Conservation (phyloP, 495 filamentous ascomycete genomes). For the Polyplosphaeria fusca region DNA sequence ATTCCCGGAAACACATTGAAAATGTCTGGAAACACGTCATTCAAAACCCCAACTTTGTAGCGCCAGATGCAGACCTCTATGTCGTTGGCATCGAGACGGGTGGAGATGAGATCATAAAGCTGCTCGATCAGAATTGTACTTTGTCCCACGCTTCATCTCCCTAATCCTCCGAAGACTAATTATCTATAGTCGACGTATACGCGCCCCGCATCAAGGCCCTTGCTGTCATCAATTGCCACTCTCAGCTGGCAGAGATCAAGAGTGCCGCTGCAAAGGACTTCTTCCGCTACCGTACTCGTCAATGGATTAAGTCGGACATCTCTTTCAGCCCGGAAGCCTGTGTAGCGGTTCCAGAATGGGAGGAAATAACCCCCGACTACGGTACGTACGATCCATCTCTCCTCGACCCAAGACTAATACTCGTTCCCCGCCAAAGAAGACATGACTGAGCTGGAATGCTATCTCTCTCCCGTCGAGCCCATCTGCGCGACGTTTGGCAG, state of each 20-base stretch:
- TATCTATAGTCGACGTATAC: constrained; percentile 13
- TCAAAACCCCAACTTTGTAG: constrained; percentile 26
- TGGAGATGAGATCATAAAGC: constrained; percentile 24
- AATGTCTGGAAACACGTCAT: constrained; percentile 38
- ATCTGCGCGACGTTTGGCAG: constrained; percentile 28
- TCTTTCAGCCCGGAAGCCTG: constrained; percentile 1
- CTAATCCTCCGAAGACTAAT: too few species aligned
- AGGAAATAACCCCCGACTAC: background rate
- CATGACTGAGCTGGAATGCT: background rate
- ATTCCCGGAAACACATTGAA: constrained; percentile 36
- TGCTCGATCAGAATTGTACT: constrained; percentile 29
- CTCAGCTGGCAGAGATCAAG: background rate
- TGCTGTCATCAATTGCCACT: constrained; percentile 12
- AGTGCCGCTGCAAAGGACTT: constrained; percentile 18
- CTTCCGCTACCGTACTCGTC: constrained; percentile 21
- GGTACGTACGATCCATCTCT: background rate
- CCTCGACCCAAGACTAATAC: background rate
- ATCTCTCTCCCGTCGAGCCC: background rate
- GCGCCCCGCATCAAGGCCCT: constrained; percentile 24
- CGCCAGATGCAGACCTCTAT: constrained; percentile 38
- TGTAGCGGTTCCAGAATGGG: background rate
- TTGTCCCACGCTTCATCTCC: too few species aligned
- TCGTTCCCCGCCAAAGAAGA: too few species aligned
- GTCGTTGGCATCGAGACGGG: constrained; percentile 39
- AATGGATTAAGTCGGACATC: constrained; percentile 10